Evolutionary conservation across 2,329 filamentous ascomycete genomes (phyloP).

Genomic region (Camillea tinctor): DNA sequence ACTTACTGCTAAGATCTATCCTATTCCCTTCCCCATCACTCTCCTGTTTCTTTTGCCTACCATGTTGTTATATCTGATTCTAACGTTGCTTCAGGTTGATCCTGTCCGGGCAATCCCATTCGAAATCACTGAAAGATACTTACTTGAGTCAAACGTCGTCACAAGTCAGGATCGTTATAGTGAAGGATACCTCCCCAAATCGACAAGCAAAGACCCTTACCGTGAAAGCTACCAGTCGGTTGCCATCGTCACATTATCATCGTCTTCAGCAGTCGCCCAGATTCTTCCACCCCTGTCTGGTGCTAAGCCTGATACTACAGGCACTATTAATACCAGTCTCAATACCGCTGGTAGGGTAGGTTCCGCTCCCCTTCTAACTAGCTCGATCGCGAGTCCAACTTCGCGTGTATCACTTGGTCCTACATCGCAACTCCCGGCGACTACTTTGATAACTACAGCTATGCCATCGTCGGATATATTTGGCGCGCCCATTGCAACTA

Average conservation of each 20-base stretch:
- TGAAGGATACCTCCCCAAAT: conserved; percentile 16
- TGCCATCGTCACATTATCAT: conserved; percentile 32
- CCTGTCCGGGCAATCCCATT: conserved; percentile 19
- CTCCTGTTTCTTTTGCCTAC: conserved; percentile 6
- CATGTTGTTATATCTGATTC: conserved; percentile 27
- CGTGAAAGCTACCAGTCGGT: conserved; percentile 27
- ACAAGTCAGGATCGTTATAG: background rate
- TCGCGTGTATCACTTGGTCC: conserved; percentile 28
- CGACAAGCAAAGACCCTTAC: conserved; percentile 11
- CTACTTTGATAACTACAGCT: conserved; percentile 18
- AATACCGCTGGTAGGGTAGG: conserved; percentile 27
- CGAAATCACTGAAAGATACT: conserved; percentile 5
- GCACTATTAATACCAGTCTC: conserved; percentile 33
- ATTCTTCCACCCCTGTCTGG: conserved; percentile 31
- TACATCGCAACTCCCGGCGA: conserved; percentile 18
- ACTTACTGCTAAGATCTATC: background rate
- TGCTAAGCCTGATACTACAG: conserved; percentile 32
- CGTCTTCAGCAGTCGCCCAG: conserved; percentile 33
- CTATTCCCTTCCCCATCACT: conserved; percentile 1
- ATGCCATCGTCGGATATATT: conserved; percentile 50
- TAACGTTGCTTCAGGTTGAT: conserved; percentile 29
- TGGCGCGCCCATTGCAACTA: conserved; percentile 51
- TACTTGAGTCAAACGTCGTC: background rate
- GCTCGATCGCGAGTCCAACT: conserved; percentile 38
- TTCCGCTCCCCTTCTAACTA: conserved; percentile 29